Conservation (phyloP, 73 alveolate species). For the Paramecium sonneborni region DNA sequence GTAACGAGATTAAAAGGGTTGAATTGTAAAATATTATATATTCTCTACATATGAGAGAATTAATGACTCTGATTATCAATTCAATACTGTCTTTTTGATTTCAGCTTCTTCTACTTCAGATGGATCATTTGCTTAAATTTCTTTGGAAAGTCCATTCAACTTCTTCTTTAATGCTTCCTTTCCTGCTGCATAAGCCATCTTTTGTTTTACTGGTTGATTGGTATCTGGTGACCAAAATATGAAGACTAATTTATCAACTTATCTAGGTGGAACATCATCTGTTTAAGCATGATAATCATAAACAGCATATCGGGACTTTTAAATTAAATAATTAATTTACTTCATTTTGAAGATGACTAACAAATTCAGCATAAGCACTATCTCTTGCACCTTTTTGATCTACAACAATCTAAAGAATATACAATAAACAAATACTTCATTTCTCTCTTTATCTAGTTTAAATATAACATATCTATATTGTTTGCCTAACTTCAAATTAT, state of each 20-base stretch:
- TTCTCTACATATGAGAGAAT: not conserved
- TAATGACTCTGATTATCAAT: not conserved
- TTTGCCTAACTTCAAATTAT: not conserved
- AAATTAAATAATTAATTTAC: not conserved
- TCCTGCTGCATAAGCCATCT: conserved; percentile 47
- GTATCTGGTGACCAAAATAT: conserved; percentile 57
- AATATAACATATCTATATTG: not conserved
- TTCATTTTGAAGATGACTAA: conserved; percentile 18
- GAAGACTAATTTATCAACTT: conserved; percentile 12
- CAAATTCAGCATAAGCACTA: conserved; percentile 6
- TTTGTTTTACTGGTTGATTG: not conserved
- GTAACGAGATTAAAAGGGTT: too few species aligned
- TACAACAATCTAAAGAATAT: not conserved
- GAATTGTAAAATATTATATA: not conserved
- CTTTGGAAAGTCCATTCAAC: conserved; percentile 25
- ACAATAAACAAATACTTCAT: not conserved
- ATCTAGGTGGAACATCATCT: conserved; percentile 41
- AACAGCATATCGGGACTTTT: conserved; percentile 43
- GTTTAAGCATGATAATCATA: conserved; percentile 50
- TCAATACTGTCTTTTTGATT: not conserved
- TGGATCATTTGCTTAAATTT: conserved; percentile 43
- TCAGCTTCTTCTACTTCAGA: conserved; percentile 4
- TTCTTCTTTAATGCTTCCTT: conserved; percentile 49
- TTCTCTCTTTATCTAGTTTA: not conserved
- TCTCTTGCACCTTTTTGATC: conserved; percentile 22